phyloP scores from a whole-genome alignment of 2,329 filamentous ascomycete species.

The Cercospora beticola region DNA sequence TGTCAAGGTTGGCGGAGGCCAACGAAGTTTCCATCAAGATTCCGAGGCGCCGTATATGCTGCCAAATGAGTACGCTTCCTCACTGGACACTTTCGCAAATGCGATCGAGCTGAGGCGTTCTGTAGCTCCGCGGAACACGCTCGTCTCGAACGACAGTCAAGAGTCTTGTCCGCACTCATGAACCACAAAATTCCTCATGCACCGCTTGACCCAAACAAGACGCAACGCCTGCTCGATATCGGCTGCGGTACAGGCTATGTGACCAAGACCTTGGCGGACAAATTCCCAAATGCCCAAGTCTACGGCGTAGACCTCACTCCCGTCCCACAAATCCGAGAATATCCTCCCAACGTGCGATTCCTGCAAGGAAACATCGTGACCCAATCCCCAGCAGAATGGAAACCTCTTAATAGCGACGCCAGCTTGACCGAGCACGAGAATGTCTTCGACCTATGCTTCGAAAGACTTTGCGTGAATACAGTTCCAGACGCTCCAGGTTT shows the following conservation, averaged over 20 bases:
- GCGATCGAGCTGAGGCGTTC: not conserved
- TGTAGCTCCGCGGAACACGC: conserved; percentile 22
- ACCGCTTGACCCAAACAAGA: conserved; percentile 11
- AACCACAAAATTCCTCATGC: conserved; percentile 23
- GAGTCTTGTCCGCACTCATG: conserved; percentile 25
- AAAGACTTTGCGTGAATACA: conserved; percentile 20
- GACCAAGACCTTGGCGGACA: conserved; percentile 30
- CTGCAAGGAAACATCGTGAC: conserved; percentile 21
- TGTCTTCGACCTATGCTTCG: conserved; percentile 26
- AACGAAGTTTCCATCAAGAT: not conserved
- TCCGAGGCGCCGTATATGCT: not conserved
- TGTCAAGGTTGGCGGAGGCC: not conserved
- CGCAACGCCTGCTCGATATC: conserved; percentile 33
- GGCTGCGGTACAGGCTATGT: conserved; percentile 33
- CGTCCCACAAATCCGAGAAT: conserved; percentile 25
- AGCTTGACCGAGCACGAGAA: not conserved
- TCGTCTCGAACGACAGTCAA: conserved; percentile 26
- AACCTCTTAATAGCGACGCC: not conserved
- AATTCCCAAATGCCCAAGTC: conserved; percentile 32
- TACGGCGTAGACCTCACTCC: conserved; percentile 38
- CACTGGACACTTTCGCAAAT: not conserved
- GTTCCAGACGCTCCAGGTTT: conserved; percentile 22
- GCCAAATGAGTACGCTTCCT: not conserved
- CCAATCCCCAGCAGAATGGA: conserved; percentile 8
- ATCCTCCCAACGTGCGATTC: conserved; percentile 13